These are phyloP conservation scores for Aspergillus sp. DNA, from an alignment of 2,329 filamentous ascomycete genomes.

Conservation along the genomic window DNA sequence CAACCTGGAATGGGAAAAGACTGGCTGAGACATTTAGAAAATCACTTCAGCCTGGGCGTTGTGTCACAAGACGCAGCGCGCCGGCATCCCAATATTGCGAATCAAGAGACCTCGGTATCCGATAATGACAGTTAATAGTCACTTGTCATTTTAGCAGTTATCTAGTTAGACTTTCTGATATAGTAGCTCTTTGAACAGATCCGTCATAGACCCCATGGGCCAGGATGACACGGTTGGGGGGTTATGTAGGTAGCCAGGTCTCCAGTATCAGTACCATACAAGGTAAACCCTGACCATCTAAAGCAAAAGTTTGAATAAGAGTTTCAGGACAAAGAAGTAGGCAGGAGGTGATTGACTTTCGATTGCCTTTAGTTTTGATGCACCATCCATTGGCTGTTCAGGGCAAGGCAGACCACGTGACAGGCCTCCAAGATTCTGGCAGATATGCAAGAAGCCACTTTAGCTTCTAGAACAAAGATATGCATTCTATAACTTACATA, in stretches of 20 bases:
- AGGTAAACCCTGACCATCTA: not conserved
- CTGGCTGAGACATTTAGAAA: not conserved
- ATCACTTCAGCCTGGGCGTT: not conserved
- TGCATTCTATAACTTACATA: not conserved
- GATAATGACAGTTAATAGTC: too few relatives aligned
- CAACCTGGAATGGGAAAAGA: not conserved
- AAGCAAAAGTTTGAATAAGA: too few relatives aligned
- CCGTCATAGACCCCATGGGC: too few relatives aligned
- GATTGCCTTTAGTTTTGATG: too few relatives aligned
- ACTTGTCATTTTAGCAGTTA: too few relatives aligned
- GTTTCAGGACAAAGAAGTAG: too few relatives aligned
- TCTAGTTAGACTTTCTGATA: too few relatives aligned
- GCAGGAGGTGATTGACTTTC: too few relatives aligned
- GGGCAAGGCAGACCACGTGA: constrained; percentile 10
- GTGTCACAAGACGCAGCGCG: too few relatives aligned
- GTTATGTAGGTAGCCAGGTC: not conserved
- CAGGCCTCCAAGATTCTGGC: not conserved
- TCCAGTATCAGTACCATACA: not conserved
- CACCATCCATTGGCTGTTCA: not conserved
- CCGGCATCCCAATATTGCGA: too few relatives aligned
- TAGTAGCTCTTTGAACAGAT: too few relatives aligned
- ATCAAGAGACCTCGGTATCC: too few relatives aligned
- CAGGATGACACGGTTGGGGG: not conserved
- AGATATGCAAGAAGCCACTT: not conserved
- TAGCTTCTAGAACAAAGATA: not conserved